Evolutionary conservation across 352 stramenopile species (phyloP).

Genomic region (Elongisporangium senticosum): DNA sequence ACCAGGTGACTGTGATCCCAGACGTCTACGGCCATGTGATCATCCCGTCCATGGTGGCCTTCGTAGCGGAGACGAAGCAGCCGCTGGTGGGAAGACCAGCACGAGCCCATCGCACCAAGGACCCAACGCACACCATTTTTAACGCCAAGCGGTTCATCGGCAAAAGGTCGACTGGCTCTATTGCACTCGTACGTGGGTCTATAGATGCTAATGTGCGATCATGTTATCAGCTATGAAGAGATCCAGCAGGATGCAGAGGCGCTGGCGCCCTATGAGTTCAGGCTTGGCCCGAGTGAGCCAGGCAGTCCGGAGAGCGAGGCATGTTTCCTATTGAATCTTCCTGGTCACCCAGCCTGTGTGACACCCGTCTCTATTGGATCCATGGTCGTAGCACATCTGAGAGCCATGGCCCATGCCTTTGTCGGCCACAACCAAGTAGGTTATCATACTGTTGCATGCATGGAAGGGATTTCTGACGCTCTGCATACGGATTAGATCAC

Average conservation of each 20-base stretch:
- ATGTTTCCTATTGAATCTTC: conserved; percentile 40
- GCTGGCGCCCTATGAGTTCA: conserved; percentile 41
- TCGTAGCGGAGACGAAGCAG: conserved; percentile 31
- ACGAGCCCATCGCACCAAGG: conserved; percentile 33
- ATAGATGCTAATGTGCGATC: neutral
- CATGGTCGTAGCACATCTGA: conserved; percentile 37
- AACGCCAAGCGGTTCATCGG: conserved; percentile 79
- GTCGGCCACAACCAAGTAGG: conserved; percentile 54
- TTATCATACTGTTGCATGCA: neutral
- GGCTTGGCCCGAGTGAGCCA: conserved; percentile 10
- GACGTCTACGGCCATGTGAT: conserved; percentile 43
- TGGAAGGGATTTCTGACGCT: neutral
- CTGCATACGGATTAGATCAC: conserved; percentile 23
- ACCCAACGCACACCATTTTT: conserved; percentile 64
- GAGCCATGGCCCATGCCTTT: conserved; percentile 36
- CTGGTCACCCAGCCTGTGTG: conserved; percentile 35
- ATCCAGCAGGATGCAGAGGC: conserved; percentile 13
- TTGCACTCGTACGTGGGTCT: conserved; percentile 1
- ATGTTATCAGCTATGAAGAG: conserved; percentile 19
- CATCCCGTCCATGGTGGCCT: conserved; percentile 63
- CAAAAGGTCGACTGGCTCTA: conserved; percentile 19
- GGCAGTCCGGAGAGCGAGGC: conserved; percentile 15
- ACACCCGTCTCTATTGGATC: conserved; percentile 40
- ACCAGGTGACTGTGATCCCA: conserved; percentile 55
- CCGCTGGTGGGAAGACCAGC: conserved; percentile 43